Percentiles rank a stretch among this genome's conserved stretches.
These are phyloP conservation scores for Cytospora paraplurivora DNA, from an alignment of 2,329 filamentous ascomycete species.

Conservation along the genomic window DNA sequence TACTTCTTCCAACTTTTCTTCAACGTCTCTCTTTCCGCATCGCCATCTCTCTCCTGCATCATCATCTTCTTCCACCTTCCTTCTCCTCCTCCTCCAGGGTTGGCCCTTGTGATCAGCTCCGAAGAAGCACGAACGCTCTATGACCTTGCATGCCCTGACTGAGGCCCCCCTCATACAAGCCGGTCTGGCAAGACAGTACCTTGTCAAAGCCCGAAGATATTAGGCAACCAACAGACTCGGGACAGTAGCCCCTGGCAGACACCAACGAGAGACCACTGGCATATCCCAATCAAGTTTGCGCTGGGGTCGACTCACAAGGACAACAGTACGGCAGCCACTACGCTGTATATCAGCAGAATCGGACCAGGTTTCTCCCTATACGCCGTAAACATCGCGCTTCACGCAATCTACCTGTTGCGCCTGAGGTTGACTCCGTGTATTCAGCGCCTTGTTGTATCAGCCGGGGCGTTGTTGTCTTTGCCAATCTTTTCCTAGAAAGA, in stretches of 20 bases:
- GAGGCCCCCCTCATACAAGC: constrained; percentile 24
- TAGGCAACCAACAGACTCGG: constrained; percentile 3
- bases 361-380: constrained; percentile 9
- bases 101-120: constrained; percentile 9
- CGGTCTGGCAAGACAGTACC: constrained; percentile 28
- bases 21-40: not conserved
- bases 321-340: constrained; percentile 7
- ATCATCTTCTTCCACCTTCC: not conserved
- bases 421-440: constrained; percentile 17
- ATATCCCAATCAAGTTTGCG: not conserved
- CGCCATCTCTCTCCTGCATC: constrained; percentile 1
- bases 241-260: not conserved
- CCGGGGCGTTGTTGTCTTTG: constrained; percentile 15
- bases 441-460: constrained; percentile 24
- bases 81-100: not conserved
- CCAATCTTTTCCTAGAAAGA: constrained; percentile 19
- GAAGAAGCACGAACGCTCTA: constrained; percentile 5
- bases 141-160: constrained; percentile 12
- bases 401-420: not conserved
- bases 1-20: constrained; percentile 7
- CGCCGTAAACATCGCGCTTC: constrained; percentile 5
- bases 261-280: constrained; percentile 21
- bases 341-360: constrained; percentile 1
- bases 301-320: constrained; percentile 10
- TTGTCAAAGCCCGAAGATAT: constrained; percentile 14